Evolutionary conservation across 331 rosid species (phyloP).

Genomic region (Spiraea crenata): DNA sequence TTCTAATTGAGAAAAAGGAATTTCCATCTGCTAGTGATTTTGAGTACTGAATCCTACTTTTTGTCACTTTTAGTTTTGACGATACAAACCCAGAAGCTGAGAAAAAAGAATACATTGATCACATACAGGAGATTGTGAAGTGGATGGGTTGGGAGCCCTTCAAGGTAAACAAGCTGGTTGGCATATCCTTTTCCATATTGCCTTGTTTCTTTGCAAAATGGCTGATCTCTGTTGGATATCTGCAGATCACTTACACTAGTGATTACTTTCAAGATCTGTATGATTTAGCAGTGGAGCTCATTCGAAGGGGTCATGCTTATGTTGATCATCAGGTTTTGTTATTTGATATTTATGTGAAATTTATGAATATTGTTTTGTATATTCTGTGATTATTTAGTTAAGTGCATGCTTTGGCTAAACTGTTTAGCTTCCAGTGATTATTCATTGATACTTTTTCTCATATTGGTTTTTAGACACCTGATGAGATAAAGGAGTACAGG

Average conservation of each 20-base stretch:
- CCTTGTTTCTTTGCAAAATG: constrained; percentile 5
- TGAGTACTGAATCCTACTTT: constrained; percentile 12
- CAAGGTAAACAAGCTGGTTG: constrained; percentile 55
- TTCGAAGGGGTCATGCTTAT: constrained; percentile 77
- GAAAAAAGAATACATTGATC: constrained; percentile 93
- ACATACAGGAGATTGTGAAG: constrained; percentile 82
- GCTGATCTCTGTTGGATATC: constrained; percentile 14
- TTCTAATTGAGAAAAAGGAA: neutral
- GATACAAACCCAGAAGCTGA: constrained; percentile 98
- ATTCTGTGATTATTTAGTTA: neutral
- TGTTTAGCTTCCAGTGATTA: neutral
- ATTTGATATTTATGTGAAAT: constrained; percentile 1
- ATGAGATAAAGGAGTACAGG: constrained; percentile 84
- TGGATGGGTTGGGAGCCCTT: constrained; percentile 99
- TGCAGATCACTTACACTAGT: constrained; percentile 88
- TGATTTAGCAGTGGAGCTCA: constrained; percentile 91
- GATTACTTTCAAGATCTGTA: constrained; percentile 91
- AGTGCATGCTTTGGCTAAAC: neutral
- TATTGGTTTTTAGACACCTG: constrained; percentile 69
- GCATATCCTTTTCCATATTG: neutral
- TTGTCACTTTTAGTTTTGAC: constrained; percentile 60
- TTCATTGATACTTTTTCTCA: constrained; percentile 14
- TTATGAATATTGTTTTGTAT: neutral
- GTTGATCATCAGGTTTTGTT: constrained; percentile 91
- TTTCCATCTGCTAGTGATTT: neutral